phyloP scores from a whole-genome alignment of 2,329 filamentous ascomycete species.

The Knufia petricola region DNA sequence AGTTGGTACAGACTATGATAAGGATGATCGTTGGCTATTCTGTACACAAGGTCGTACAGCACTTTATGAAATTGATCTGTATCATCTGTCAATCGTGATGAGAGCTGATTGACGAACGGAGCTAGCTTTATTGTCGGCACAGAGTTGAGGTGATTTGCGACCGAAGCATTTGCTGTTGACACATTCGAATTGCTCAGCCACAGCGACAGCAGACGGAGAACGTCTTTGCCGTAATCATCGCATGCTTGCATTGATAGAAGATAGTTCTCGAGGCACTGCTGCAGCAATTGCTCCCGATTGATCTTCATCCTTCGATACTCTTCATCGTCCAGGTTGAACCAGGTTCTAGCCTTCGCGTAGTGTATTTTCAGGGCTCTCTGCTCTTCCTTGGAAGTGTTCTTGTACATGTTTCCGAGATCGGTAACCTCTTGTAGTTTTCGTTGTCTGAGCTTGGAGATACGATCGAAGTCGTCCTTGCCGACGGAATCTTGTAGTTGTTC shows the following conservation, averaged over 20 bases:
- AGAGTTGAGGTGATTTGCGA: slow-evolving; percentile 56
- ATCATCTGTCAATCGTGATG: slow-evolving; percentile 74
- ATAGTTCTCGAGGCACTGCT: slow-evolving; percentile 86
- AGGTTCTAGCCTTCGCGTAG: slow-evolving; percentile 65
- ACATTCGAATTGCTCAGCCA: slow-evolving; percentile 83
- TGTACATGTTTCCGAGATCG: slow-evolving; percentile 56
- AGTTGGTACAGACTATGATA: slow-evolving; percentile 98
- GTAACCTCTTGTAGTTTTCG: slow-evolving; percentile 72
- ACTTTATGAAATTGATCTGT: slow-evolving; percentile 65
- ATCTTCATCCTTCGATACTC: slow-evolving; percentile 72
- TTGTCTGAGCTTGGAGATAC: slow-evolving; percentile 68
- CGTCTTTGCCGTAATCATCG: slow-evolving; percentile 80
- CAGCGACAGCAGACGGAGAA: slow-evolving; percentile 81
- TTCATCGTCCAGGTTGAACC: slow-evolving; percentile 80
- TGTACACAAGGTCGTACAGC: slow-evolving; percentile 62
- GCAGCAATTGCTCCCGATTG: slow-evolving; percentile 72
- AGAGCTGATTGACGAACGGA: slow-evolving; percentile 86
- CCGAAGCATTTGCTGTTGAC: slow-evolving; percentile 65
- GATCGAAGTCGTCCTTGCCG: slow-evolving; percentile 70
- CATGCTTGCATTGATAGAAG: slow-evolving; percentile 73
- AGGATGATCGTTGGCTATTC: slow-evolving; percentile 85
- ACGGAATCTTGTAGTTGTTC: slow-evolving; percentile 83
- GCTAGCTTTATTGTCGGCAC: slow-evolving; percentile 92
- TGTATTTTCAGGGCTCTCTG: slow-evolving; percentile 49
- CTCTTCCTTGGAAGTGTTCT: slow-evolving; percentile 40